Conservation (phyloP, 306 rosid genomes). For the Casuarina glauca region DNA sequence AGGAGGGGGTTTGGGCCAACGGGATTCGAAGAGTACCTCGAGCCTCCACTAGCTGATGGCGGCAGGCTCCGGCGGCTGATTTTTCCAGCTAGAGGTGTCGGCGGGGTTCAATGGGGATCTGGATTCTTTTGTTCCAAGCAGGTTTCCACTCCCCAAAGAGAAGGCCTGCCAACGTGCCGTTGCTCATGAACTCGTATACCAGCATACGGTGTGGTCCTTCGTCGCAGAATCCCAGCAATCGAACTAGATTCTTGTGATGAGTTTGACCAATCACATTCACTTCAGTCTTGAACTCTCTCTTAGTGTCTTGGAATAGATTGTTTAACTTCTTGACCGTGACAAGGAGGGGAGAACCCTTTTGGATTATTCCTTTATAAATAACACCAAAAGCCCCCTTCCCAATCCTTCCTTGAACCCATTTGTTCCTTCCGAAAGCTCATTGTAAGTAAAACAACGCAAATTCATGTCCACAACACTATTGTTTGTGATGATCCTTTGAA, state of each 20-base stretch:
- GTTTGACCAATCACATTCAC: neutral
- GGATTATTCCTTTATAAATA: constrained; percentile 20
- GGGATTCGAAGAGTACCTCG: no score
- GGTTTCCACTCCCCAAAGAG: constrained; percentile 19
- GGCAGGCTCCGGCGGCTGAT: no score
- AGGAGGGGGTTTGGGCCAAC: no score
- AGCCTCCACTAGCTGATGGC: no score
- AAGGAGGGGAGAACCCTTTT: neutral
- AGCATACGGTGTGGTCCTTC: constrained; percentile 7
- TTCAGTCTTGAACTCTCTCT: constrained; percentile 33
- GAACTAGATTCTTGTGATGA: neutral
- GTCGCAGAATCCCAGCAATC: constrained; percentile 21
- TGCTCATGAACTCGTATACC: constrained; percentile 22
- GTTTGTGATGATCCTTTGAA: neutral
- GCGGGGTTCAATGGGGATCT: constrained; percentile 26
- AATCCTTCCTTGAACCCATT: constrained; percentile 34
- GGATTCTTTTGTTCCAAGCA: constrained; percentile 14
- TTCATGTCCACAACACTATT: constrained; percentile 11
- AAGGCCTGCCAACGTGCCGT: constrained; percentile 24
- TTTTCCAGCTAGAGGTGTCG: no score
- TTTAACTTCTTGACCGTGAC: constrained; percentile 49
- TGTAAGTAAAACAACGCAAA: constrained; percentile 19
- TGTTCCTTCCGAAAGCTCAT: constrained; percentile 36
- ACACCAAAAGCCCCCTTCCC: constrained; percentile 36
- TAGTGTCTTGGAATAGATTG: constrained; percentile 34